Percentiles rank a stretch among this genome's conserved stretches.
These are phyloP conservation scores for Clavispora fructus DNA, from an alignment of 805 yeast genomes.

Conservation along the genomic window DNA sequence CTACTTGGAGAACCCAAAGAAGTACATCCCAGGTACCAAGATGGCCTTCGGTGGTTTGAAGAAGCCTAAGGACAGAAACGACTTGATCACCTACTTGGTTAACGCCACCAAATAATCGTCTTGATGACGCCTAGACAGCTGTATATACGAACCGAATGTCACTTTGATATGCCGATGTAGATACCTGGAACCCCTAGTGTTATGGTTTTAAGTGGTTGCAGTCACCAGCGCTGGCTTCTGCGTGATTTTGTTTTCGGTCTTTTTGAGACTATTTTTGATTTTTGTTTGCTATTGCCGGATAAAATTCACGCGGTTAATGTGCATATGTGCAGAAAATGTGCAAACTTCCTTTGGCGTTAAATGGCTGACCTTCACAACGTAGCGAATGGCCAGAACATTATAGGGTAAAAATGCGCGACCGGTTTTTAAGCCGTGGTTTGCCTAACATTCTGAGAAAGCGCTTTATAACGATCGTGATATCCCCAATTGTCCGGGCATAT, in stretches of 20 bases:
- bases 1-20: constrained; percentile 99
- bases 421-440: too few species aligned
- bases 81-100: constrained; percentile 80
- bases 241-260: too few species aligned
- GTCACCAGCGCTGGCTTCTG: too few species aligned
- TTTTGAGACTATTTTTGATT: neutral
- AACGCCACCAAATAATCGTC: constrained; percentile 34
- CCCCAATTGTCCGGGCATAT: too few species aligned
- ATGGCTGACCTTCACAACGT: neutral
- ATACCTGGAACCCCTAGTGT: too few species aligned
- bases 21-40: constrained; percentile 99
- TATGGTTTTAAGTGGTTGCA: too few species aligned
- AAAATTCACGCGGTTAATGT: neutral
- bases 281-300: neutral
- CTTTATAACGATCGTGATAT: too few species aligned
- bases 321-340: neutral
- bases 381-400: too few species aligned
- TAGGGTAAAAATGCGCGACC: too few species aligned
- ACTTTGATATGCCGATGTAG: neutral
- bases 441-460: too few species aligned
- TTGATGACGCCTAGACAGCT: constrained; percentile 3
- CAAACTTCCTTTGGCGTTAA: too few species aligned
- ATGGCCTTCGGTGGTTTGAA: constrained; percentile 99
- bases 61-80: constrained; percentile 98
- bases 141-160: constrained; percentile 7